Conservation (phyloP, 202 grass and related monocot species). For the Carex sylvatica region DNA sequence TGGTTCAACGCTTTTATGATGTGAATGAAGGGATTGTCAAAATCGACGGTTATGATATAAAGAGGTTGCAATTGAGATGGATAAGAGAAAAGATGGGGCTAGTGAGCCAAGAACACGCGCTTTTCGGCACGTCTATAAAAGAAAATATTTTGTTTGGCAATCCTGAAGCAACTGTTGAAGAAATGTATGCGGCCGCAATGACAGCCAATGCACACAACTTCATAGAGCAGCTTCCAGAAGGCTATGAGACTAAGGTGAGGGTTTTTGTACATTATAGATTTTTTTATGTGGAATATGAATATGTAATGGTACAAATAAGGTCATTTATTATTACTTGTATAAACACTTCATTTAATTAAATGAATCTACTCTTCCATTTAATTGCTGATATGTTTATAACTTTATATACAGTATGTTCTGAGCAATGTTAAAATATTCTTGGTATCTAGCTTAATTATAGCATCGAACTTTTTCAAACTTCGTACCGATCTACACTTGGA, state of each 20-base stretch:
- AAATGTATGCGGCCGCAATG: conserved; percentile 87
- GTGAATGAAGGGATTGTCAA: conserved; percentile 66
- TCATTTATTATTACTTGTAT: background rate
- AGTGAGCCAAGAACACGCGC: conserved; percentile 94
- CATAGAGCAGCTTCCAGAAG: conserved; percentile 77
- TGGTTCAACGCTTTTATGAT: conserved; percentile 98
- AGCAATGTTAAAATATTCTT: background rate
- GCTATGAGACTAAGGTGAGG: conserved; percentile 86
- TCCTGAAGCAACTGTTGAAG: conserved; percentile 67
- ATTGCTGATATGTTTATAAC: background rate
- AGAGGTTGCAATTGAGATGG: conserved; percentile 66
- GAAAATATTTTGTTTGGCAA: conserved; percentile 96
- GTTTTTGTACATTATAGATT: background rate
- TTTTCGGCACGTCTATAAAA: conserved; percentile 87
- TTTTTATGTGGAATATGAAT: background rate
- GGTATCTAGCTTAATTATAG: background rate
- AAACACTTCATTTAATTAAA: background rate
- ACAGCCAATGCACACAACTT: conserved; percentile 98
- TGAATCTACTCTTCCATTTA: background rate
- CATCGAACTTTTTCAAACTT: background rate
- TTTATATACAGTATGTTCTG: background rate
- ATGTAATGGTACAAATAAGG: background rate
- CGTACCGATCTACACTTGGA: background rate
- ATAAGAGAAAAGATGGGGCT: conserved; percentile 92
- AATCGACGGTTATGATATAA: conserved; percentile 76